Conservation (phyloP, 163 green algal species). For the Coccomyxa subellipsoidea region DNA sequence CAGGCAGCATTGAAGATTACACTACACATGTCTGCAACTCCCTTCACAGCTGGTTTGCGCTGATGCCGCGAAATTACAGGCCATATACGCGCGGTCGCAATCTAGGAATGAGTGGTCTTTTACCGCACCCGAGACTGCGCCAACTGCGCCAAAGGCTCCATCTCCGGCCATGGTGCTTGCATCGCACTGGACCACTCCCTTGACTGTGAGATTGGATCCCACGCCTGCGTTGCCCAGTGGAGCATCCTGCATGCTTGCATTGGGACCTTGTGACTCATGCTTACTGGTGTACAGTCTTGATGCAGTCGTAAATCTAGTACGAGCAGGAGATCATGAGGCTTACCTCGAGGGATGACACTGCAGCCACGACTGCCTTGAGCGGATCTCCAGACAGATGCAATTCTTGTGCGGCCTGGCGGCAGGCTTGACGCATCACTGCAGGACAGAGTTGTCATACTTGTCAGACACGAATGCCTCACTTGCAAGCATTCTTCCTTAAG, state of each 20-base stretch:
- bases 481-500: background rate
- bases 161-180: slow-evolving; percentile 68
- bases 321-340: background rate
- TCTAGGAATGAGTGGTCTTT: too few relatives aligned
- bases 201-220: slow-evolving; percentile 70
- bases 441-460: background rate
- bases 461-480: slow-evolving; percentile 10
- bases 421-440: background rate
- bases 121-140: slow-evolving; percentile 49
- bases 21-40: background rate
- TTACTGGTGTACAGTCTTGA: too few relatives aligned
- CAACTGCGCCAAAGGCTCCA: slow-evolving; percentile 58
- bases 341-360: slow-evolving; percentile 30
- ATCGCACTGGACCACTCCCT: slow-evolving; percentile 74
- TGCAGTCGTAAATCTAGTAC: too few relatives aligned
- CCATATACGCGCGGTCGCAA: too few relatives aligned
- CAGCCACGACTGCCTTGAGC: slow-evolving; percentile 36
- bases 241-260: slow-evolving; percentile 40
- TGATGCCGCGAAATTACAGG: background rate
- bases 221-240: slow-evolving; percentile 61
- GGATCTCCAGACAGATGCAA: background rate
- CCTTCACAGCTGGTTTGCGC: background rate
- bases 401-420: background rate
- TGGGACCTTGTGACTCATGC: background rate
- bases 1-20: background rate